Base-by-base conservation (phyloP, 1,284 basidiomycete species). In the Peniophora sp. region DNA sequence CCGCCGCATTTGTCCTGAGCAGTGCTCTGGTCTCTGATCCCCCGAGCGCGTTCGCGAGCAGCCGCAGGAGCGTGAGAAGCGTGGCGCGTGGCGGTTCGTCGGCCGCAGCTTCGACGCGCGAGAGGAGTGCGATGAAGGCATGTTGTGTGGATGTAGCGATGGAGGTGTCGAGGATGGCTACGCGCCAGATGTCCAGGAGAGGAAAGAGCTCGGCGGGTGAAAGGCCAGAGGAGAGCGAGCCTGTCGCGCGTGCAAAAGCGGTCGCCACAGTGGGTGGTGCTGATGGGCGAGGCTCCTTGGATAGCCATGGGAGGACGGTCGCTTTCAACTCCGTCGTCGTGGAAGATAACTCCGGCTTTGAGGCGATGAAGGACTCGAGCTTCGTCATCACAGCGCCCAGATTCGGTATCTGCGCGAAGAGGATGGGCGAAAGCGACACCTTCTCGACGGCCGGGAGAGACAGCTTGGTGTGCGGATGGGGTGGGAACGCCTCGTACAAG, bases 141-240 rank as follows among this genome's bases (percentile, higher is more conserved):
- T 67, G 37, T 15, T 60, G 59, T 3, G 80, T 61, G 1, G 73
- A 71, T 41, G 74, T 68, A 0, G 66, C 60, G 1, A 64, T 56
- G 8, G 64, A 58, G 3, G 64, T 57, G 15, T 91, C 81, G 24
- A 92, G 74, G 8, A 90, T 64, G 0, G 83, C 86, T 1, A 95
- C 72, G 1, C 92, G 76, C 88, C 89, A 93, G 52, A 94, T 73
- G 61, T 95, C 92, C 9, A 85, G 77, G 1, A 93, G 63, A 0
- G 92, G 92, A 68, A 94, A 95, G 10, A 92, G 71, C 43, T 82
- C 72, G 11, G 76, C 73, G 0, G 75, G 57, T 1, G 79, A 72
- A 0, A 94, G 76, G 0, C 67, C 66, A 3, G 60, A 53, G 0
- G 70, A 60, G 0, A 92, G 66, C 0, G 64, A 60, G 2, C 58